Percentiles rank a stretch among this genome's conserved stretches.
These are phyloP conservation scores for Gaeumannomyces tritici DNA, from an alignment of 2,329 filamentous ascomycete species.

Conservation along the genomic window DNA sequence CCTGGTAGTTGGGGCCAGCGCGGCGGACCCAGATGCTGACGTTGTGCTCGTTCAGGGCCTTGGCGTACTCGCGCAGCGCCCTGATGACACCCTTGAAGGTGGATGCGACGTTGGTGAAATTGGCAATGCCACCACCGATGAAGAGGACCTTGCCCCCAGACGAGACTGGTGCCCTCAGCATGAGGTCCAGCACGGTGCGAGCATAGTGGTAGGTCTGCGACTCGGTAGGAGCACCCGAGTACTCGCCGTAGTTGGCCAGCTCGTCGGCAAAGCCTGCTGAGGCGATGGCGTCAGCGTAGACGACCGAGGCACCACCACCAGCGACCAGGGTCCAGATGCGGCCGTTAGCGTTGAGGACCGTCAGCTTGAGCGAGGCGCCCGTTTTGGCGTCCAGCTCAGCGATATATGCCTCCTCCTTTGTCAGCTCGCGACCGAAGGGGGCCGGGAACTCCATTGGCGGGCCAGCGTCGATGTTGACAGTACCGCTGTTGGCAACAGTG, in stretches of 20 bases:
- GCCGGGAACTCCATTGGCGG: conserved; percentile 98
- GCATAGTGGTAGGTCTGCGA: conserved; percentile 99
- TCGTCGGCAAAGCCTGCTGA: conserved; percentile 91
- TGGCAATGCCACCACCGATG: conserved; percentile 99
- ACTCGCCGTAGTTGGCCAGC: conserved; percentile 99
- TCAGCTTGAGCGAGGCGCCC: conserved; percentile 96
- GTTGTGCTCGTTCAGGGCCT: conserved; percentile 86
- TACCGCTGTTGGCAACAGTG: conserved; percentile 54
- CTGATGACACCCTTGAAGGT: conserved; percentile 99
- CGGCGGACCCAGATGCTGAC: conserved; percentile 92
- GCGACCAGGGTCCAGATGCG: conserved; percentile 98
- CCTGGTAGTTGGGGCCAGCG: conserved; percentile 97
- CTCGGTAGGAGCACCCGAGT: conserved; percentile 97
- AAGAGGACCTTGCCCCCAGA: conserved; percentile 97
- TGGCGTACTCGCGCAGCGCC: conserved; percentile 82
- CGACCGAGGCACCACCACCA: conserved; percentile 98
- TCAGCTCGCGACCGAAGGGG: conserved; percentile 95
- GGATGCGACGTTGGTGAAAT: conserved; percentile 99
- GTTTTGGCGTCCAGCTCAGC: conserved; percentile 98
- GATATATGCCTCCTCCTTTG: conserved; percentile 99
- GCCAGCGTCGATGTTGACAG: conserved; percentile 90
- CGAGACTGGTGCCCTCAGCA: conserved; percentile 80
- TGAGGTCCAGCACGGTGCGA: conserved; percentile 90
- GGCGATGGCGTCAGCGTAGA: conserved; percentile 97
- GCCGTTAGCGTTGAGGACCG: conserved; percentile 82